A percentile compares a stretch with the other conserved stretches of the same genome.
phyloP scores from a whole-genome alignment of 495 filamentous ascomycete genomes.

The Xanthoparmelia taractica region DNA sequence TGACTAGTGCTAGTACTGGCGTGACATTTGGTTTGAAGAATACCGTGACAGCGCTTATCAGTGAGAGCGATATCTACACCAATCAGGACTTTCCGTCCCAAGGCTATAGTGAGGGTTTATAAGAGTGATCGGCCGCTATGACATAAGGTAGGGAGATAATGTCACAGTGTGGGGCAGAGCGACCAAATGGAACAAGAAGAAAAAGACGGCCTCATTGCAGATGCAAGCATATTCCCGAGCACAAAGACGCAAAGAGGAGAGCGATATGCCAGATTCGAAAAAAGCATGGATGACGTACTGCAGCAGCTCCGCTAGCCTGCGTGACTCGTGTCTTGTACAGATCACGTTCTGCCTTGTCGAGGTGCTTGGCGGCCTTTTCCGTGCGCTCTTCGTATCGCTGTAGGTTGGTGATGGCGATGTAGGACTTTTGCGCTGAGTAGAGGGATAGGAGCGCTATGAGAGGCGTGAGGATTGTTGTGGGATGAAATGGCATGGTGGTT shows the following conservation, averaged over 20 bases:
- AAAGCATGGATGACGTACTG: slow-evolving; percentile 9
- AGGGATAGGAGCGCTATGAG: slow-evolving; percentile 13
- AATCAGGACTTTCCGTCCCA: no score
- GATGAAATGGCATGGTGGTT: not conserved
- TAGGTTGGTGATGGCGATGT: slow-evolving; percentile 37
- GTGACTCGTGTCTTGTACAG: slow-evolving; percentile 38
- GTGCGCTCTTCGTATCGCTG: slow-evolving; percentile 36
- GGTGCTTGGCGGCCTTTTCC: slow-evolving; percentile 37
- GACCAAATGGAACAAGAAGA: no score
- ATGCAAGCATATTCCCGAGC: not conserved
- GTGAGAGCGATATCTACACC: not conserved
- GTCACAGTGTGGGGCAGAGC: no score
- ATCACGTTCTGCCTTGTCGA: slow-evolving; percentile 32
- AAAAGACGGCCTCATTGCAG: no score
- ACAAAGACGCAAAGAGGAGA: not conserved
- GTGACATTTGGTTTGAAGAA: not conserved
- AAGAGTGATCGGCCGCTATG: not conserved
- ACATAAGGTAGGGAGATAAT: no score
- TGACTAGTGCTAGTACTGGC: not conserved
- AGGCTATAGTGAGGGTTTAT: no score
- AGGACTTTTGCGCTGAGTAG: slow-evolving; percentile 30
- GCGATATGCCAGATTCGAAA: not conserved
- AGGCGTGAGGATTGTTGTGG: not conserved
- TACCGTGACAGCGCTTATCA: not conserved
- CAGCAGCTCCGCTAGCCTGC: slow-evolving; percentile 30